Evolutionary conservation across 129 eudicot species (phyloP), one percentile per base, ranked within the genome.

Genomic region (Flaveria brownii): DNA sequence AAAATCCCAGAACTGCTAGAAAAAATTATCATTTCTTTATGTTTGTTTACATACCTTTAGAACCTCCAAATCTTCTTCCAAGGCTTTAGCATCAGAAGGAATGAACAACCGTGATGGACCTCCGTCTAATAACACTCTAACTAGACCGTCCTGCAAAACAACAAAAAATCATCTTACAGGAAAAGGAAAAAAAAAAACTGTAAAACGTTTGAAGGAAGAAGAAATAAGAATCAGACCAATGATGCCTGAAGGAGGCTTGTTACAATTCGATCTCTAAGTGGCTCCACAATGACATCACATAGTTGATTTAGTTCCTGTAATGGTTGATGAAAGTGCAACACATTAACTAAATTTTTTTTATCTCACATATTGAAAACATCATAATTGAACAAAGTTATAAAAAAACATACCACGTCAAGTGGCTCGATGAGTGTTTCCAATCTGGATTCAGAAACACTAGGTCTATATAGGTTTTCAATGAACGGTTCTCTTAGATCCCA

Each of bases 181-280:
- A 54, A 67, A 62, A 33, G 71, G n/a, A 1, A 30, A 36, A 6
- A 14, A 45, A 60, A 10, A 4, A 1, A 10, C 2, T 12, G 61
- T 33, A 11, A 71, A 75, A 60, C 46, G 20, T 14, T 54, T 33
- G 33, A 66, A 47, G 7, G 62, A 42, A 61, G 51, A n/a, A 43
- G 67, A 74, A n/a, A 61, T 16, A 80, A 70, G 20, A 52, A 42
- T 60, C 87, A 74, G 36, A 91, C 99, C 93, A 95, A 70, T 54
- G 97, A 91, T 68, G 99, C 96, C 72, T 95, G 99, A 56, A 95
- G 99, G 55, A 91, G 96, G 62, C 99, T 87, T 1, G 95, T 89
- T 70, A 95, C 99, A 57, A 91, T 82, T 76, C 99, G 93, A 77
- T 91, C 99, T 70, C 99, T 80, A 60, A 95, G 95, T 70, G 88